Evolutionary conservation across 495 filamentous ascomycete species (phyloP), one percentile per base, ranked within the genome.

Genomic region (Delitschia confertaspora): DNA sequence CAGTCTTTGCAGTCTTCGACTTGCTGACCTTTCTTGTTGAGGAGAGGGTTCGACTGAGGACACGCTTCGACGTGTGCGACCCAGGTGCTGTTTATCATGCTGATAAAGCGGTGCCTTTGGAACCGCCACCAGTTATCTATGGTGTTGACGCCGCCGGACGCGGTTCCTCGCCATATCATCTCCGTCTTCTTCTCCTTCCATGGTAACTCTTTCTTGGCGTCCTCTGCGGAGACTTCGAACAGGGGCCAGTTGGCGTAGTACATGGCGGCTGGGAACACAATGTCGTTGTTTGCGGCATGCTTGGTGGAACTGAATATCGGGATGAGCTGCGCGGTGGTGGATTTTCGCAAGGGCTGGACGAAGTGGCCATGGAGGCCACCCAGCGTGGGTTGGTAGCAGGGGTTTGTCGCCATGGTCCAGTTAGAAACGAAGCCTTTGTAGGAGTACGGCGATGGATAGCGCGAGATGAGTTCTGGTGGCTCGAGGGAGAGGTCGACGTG

Each of bases 221-320:
- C 66, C 35, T 77, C 77, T 3, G 68, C 70, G 63, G 32, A 11
- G 4, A 13, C 16, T 18, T 42, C 21, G 27, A 84, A 88, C 11
- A 80, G 73, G 41, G 72, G 65, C 33, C 86, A 80, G n/a, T 82
- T 67, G 42, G 73, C 69, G 65, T 77, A 80, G 61, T 87, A 86
- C 79, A 85, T 84, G 38, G 83, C 78, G 0, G 80, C 78, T 1
- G 83, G 83, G 45, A 88, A 78, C 19, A 87, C 69, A 47, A 88
- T 82, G 44, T 88, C 83, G 58, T 84, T 86, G 65, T 88, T 88
- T 39, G 78, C 74, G 33, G 74, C 71, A 33, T 85, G 67, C 59
- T 88, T 88, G 57, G 75, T 83, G 42, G 83, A 81, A 44, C 83
- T 74, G 51, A 88, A 87, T 16, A 88, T 60, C 0, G 83, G 83